Base-by-base conservation (phyloP, 352 stramenopile species). In the Thalassiosira livingstoniorum region DNA sequence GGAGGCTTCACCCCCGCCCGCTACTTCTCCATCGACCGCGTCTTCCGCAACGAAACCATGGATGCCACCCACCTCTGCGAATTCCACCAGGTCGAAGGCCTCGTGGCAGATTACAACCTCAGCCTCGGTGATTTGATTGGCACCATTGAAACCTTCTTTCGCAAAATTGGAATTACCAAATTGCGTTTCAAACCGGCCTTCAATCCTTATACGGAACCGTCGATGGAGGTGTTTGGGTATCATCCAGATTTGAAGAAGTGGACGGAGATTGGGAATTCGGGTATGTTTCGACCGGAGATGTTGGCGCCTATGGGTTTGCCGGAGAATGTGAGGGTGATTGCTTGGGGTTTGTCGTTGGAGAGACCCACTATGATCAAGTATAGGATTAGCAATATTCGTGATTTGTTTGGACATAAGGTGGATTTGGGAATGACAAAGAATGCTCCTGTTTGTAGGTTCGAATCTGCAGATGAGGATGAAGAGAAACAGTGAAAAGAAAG, bases 281-380 rank as follows among this genome's bases (percentile, higher is more conserved):
- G 98, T 57, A 98, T 99, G 86, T 99, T 99, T 95, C 96, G 98
- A 35, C 98, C 98, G 0, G 98, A 99, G 91, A 99, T 99, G 98
- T 93, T 99, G 42, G 92, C 91, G 53, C 97, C 98, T 4, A 99
- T 99, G 97, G 98, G 98, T 3, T 91, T 99, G 35, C 98, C 98
- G 1, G 96, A 99, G 87, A 98, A 99, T 91, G 98, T 99, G 58
- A 93, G 97, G 64, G 98, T 99, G 2, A 99, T 99, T 86, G 98
- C 98, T 13, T 99, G 98, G 97, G 98, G 98, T 51, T 92, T 99
- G 68, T 99, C 97, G 51, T 94, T 99, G 23, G 98, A 99, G 87
- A 94, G 98, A 72, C 98, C 98, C 37, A 99, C 98, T 35, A 99
- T 99, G 98, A 99, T 99, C 93, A 99, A 99, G 94, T 99, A 99